Percentiles rank a stretch among this genome's conserved stretches.
Conservation (phyloP, 306 rosid genomes). For the Vigna hirtella region DNA sequence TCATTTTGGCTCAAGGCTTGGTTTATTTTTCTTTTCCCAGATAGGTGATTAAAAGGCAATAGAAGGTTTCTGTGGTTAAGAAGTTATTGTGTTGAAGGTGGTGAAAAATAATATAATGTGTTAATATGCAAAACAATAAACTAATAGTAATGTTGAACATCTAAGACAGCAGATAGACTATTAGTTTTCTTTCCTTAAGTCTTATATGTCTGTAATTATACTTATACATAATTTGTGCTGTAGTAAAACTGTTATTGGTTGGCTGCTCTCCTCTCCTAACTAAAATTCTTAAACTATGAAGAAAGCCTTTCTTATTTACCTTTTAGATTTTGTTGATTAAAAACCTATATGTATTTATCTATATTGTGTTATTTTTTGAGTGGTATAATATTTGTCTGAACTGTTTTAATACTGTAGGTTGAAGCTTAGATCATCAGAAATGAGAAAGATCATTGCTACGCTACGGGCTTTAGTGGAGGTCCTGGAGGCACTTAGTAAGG, state of each 20-base stretch:
- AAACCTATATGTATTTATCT: constrained; percentile 18
- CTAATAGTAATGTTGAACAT: constrained; percentile 3
- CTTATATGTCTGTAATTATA: neutral
- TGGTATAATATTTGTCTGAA: constrained; percentile 28
- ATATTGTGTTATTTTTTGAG: constrained; percentile 15
- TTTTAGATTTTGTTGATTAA: constrained; percentile 15
- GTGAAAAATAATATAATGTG: neutral
- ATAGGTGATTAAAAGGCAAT: constrained; percentile 1
- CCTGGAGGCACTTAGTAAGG: constrained; percentile 85
- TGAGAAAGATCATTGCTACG: constrained; percentile 79
- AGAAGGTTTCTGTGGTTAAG: neutral
- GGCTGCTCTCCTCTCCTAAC: constrained; percentile 13
- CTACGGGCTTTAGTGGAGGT: constrained; percentile 90
- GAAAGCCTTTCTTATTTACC: constrained; percentile 25
- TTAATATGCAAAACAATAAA: constrained; percentile 11
- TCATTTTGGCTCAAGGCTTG: constrained; percentile 3
- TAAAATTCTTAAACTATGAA: constrained; percentile 21
- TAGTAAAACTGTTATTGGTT: constrained; percentile 31
- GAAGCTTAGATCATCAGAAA: constrained; percentile 62
- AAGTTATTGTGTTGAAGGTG: constrained; percentile 11
- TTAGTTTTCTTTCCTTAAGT: constrained; percentile 28
- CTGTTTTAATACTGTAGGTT: constrained; percentile 53
- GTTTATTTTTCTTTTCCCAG: constrained; percentile 22
- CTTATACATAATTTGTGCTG: constrained; percentile 6
- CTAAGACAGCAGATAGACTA: constrained; percentile 10